Evolutionary conservation across 768 basidiomycete species (phyloP), one percentile per base, ranked within the genome.

Genomic region (Tulasnella sp.): DNA sequence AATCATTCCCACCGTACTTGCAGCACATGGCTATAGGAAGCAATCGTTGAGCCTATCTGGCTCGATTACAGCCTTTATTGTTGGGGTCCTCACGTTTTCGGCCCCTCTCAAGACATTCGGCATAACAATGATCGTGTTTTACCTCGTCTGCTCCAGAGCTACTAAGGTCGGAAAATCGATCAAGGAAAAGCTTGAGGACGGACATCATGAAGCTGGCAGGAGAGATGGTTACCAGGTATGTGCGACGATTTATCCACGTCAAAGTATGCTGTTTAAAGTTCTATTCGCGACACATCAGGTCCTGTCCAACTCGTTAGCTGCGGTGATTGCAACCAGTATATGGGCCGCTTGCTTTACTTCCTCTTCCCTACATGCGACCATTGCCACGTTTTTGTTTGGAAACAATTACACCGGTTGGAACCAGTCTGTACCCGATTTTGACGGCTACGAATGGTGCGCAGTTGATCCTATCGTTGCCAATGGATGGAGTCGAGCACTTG

Each of bases 81-180:
- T 88, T 6, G 91, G 90, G 3, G 80, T 82, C 61, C 58, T 73
- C 4, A 77, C 79, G 62, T 71, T 96, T 64, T 71, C 78, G 13
- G 77, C 77, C n/a, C 78, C 73, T 7, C 69, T 79, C 32, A 70
- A 72, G 37, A 72, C 75, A 0, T 81, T 86, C 59, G 83, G 81
- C 13, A 64, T 74, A 9, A 68, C 77, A 1, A 68, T 91, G 51
- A 72, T 89, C 52, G 75, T 74, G 0, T 85, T 92, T 63, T 92
- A 95, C 64, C 67, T 91, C 27, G 59, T 77, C 0, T 91, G 81
- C 3, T 84, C 83, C 55, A 73, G 76, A 41, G 90, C 90, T 0
- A 95, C 92, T 2, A 91, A 89, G 65, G 83, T 81, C 55, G 81
- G 88, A 50, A 90, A 81, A 66, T 68, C 75, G 45, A 69, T 71